phyloP scores from a whole-genome alignment of 345 rosid species.

The Anastatica hierochuntica region DNA sequence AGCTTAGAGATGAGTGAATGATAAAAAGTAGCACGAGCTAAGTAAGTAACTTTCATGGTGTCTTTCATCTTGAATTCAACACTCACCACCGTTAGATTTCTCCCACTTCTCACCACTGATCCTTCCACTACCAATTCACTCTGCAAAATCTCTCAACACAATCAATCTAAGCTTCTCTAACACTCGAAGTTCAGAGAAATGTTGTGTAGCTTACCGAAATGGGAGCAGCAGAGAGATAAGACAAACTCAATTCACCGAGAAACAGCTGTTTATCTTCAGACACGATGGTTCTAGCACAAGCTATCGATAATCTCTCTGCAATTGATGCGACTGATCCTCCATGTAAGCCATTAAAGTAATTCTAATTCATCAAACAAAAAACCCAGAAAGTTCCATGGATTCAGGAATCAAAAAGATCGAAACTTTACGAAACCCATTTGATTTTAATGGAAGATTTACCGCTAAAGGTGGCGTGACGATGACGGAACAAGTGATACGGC shows the following conservation, averaged over 20 bases:
- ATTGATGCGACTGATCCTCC: slow-evolving; percentile 69
- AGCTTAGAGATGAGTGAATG: slow-evolving; percentile 43
- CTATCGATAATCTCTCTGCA: slow-evolving; percentile 55
- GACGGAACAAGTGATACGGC: slow-evolving; percentile 46
- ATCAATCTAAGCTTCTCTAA: slow-evolving; percentile 7
- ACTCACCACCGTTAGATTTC: too few species aligned
- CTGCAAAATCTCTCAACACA: slow-evolving; percentile 26
- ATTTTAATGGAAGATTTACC: slow-evolving; percentile 30
- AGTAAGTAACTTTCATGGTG: slow-evolving; percentile 37
- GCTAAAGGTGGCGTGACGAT: slow-evolving; percentile 36
- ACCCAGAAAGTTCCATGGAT: too few species aligned
- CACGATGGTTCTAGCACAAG: slow-evolving; percentile 54
- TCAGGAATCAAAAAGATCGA: too few species aligned
- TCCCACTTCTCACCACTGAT: slow-evolving; percentile 56
- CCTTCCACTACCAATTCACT: slow-evolving; percentile 50
- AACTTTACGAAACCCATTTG: slow-evolving; percentile 15
- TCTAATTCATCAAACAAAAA: too few species aligned
- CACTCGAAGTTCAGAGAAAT: not conserved
- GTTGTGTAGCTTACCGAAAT: slow-evolving; percentile 10
- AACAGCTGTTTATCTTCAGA: slow-evolving; percentile 44
- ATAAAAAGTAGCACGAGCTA: slow-evolving; percentile 59
- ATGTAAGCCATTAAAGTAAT: slow-evolving; percentile 40
- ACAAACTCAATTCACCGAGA: slow-evolving; percentile 59
- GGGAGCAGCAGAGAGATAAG: slow-evolving; percentile 59
- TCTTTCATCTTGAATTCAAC: slow-evolving; percentile 46